phyloP scores from a whole-genome alignment of 805 yeast species.

The Ogataea glucozyma region DNA sequence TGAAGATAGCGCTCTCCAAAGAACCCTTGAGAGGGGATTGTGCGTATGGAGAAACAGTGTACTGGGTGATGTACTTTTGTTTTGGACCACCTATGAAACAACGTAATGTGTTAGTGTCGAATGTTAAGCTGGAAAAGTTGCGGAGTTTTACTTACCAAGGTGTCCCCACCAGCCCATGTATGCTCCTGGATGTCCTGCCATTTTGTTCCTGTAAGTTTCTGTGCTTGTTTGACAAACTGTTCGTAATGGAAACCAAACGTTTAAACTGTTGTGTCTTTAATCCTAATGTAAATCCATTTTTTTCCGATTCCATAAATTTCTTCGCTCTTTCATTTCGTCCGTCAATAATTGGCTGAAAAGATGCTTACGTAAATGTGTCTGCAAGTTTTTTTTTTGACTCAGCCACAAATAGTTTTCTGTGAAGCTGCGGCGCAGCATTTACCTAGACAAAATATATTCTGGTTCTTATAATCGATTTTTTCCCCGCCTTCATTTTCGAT shows the following conservation, averaged over 20 bases:
- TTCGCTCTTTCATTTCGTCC: conserved; percentile 8
- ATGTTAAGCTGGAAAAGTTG: too few relatives aligned
- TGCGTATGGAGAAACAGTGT: conserved; percentile 91
- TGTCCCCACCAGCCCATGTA: conserved; percentile 99
- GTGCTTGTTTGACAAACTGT: conserved; percentile 5
- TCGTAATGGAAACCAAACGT: not conserved
- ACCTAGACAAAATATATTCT: not conserved
- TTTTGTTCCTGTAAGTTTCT: conserved; percentile 29
- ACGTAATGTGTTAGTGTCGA: conserved; percentile 6
- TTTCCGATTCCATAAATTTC: conserved; percentile 1
- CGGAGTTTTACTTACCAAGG: conserved; percentile 67
- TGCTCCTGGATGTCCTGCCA: conserved; percentile 73
- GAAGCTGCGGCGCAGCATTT: not conserved
- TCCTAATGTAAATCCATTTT: conserved; percentile 1
- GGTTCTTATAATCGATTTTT: too few relatives aligned
- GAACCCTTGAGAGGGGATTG: conserved; percentile 90
- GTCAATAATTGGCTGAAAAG: conserved; percentile 7
- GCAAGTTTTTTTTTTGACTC: too few relatives aligned
- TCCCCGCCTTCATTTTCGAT: not conserved
- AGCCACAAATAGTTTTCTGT: too few relatives aligned
- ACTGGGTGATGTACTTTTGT: conserved; percentile 83
- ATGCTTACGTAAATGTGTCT: not conserved
- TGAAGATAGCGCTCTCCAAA: conserved; percentile 82
- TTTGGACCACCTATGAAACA: conserved; percentile 57
- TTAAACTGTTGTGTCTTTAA: not conserved